phyloP scores from a whole-genome alignment of 768 basidiomycete species.

The Grammothele lineata region DNA sequence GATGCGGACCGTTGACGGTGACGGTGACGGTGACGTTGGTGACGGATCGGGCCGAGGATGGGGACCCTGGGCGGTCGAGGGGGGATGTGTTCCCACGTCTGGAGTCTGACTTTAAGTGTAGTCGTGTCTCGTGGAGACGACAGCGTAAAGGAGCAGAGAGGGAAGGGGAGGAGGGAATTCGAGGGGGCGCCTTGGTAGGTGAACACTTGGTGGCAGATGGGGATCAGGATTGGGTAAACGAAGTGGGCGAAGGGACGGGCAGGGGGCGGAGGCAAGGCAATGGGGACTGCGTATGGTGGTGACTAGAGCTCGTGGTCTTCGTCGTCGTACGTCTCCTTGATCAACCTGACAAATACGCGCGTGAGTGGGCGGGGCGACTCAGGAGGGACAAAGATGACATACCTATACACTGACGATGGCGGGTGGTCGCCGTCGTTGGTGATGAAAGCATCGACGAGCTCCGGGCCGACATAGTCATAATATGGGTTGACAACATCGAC shows the following conservation, averaged over 20 bases:
- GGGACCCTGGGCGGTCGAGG: no score
- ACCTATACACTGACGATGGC: conserved; percentile 90
- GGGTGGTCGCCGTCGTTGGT: conserved; percentile 98
- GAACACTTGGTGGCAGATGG: no score
- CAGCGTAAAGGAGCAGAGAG: no score
- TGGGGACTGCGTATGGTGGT: neutral
- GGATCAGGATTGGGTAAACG: no score
- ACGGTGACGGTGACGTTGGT: no score
- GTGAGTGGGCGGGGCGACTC: neutral
- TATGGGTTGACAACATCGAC: conserved; percentile 95
- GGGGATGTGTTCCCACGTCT: no score
- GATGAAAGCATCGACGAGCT: conserved; percentile 89
- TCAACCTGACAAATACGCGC: conserved; percentile 44
- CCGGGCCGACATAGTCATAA: conserved; percentile 92
- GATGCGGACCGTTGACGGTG: no score
- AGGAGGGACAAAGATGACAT: conserved; percentile 17
- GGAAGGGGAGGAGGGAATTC: no score
- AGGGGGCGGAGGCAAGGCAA: neutral
- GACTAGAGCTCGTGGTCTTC: conserved; percentile 78
- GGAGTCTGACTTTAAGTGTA: no score
- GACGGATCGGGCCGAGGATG: no score
- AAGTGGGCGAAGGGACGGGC: neutral
- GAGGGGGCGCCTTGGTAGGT: no score
- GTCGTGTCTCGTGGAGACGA: no score
- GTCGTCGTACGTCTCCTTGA: conserved; percentile 95